Base-by-base conservation (phyloP, 768 basidiomycete genomes). In the Calocybe cyanea region DNA sequence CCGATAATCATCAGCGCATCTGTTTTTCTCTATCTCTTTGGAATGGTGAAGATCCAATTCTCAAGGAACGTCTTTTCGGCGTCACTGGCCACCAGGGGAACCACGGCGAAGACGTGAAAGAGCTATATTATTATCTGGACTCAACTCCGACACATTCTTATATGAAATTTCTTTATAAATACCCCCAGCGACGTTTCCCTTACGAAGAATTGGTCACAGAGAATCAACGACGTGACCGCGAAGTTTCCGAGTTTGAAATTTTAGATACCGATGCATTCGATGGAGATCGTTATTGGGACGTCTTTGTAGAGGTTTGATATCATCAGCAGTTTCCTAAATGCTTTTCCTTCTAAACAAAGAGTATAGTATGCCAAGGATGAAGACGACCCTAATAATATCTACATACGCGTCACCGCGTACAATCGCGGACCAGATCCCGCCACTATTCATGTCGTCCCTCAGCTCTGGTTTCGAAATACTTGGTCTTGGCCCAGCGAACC, bases 121-220 rank as follows among this genome's bases (percentile, higher is more conserved):
- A 99, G 61, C 71, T 98, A 21, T 99, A 99, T 66, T 99, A 95
- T 63, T 99, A 99, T 65, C 80, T 99, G 50, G 96, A 98, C 64
- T 95, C 92, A 30, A 97, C 96, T 1, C 96, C 96, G 30, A 97
- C 96, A 1, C 96, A 99, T 59, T 96, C 94, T 5, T 99, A 98
- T 77, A 98, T 99, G 96, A 99, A 99, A 65, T 97, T 91, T 67
- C 70, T 97, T 46, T 99, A 99, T 80, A 99, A 99, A 64, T 99
- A 99, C 57, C 94, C 96, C 10, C 96, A 99, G 63, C 74, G 82
- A 56, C 72, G 76, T 25, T 99, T 78, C 65, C 96, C 96, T 1
- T 99, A 99, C 65, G 94, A 98, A 59, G 81, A 95, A 50, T 81
- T 99, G 43, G 87, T 96, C 10, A 67, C 73, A 37, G 93, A 99